phyloP scores from a whole-genome alignment of 495 filamentous ascomycete species.

The Penicillium coffeae region DNA sequence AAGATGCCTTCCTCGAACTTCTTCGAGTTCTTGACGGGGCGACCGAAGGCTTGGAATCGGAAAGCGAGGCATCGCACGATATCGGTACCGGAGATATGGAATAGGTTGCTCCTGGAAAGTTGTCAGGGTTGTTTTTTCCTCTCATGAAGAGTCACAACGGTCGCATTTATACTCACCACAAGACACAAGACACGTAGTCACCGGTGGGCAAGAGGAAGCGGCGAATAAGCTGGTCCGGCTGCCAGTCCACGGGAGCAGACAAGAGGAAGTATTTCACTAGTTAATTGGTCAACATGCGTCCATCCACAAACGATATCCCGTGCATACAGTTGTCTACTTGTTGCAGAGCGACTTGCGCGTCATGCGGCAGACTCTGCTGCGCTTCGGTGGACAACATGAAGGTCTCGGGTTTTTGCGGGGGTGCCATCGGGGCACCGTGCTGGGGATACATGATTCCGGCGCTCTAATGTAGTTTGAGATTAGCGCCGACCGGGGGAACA shows the following conservation, averaged over 20 bases:
- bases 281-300: slow-evolving; percentile 12
- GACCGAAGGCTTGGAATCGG: slow-evolving; percentile 96
- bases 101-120: slow-evolving; percentile 81
- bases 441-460: slow-evolving; percentile 48
- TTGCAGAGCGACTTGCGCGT: slow-evolving; percentile 94
- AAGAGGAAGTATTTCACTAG: slow-evolving; percentile 99
- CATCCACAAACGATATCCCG: not conserved
- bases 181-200: slow-evolving; percentile 96
- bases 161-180: slow-evolving; percentile 62
- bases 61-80: slow-evolving; percentile 98
- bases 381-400: slow-evolving; percentile 97
- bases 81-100: slow-evolving; percentile 97
- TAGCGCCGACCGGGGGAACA: slow-evolving; percentile 14
- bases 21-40: slow-evolving; percentile 98
- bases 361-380: slow-evolving; percentile 90
- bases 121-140: not conserved
- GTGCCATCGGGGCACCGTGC: slow-evolving; percentile 55
- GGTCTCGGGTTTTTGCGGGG: slow-evolving; percentile 90
- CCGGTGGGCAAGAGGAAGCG: slow-evolving; percentile 93
- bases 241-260: slow-evolving; percentile 97
- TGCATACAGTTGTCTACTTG: slow-evolving; percentile 96
- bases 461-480: slow-evolving; percentile 8
- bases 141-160: not conserved
- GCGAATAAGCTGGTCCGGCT: slow-evolving; percentile 91
- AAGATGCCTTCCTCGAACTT: slow-evolving; percentile 99